phyloP scores from a whole-genome alignment of 1,284 basidiomycete genomes.

The Ceratobasidium sp. region DNA sequence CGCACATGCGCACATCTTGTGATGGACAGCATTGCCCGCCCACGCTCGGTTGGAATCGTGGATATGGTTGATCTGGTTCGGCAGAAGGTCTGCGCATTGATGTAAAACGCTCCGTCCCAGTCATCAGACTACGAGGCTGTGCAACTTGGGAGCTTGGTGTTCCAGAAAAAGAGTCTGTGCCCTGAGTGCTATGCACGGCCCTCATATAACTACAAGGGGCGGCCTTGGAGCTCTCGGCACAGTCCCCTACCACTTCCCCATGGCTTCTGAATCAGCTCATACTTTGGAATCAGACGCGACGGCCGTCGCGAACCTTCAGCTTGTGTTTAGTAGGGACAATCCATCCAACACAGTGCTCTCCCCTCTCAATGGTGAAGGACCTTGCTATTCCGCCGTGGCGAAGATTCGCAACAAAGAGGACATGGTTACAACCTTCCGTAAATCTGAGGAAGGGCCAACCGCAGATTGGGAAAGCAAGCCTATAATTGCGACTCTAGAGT shows the following conservation, averaged over 20 bases:
- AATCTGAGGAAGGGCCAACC: slow-evolving; percentile 9
- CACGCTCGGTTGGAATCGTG: neutral
- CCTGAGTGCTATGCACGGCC: neutral
- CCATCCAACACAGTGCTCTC: slow-evolving; percentile 22
- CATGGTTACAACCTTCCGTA: slow-evolving; percentile 23
- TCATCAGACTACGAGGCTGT: neutral
- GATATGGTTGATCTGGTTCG: neutral
- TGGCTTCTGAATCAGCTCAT: neutral
- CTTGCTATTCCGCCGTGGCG: slow-evolving; percentile 3
- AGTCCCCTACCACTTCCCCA: neutral
- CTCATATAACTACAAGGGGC: neutral
- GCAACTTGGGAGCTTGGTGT: too few relatives aligned
- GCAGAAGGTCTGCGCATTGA: too few relatives aligned
- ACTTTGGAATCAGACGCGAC: slow-evolving; percentile 1
- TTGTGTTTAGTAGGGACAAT: slow-evolving; percentile 29
- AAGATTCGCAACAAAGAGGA: neutral
- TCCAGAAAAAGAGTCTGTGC: neutral
- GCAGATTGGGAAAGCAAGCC: slow-evolving; percentile 23
- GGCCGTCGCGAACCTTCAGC: slow-evolving; percentile 9
- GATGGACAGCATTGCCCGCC: neutral
- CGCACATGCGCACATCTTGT: neutral
- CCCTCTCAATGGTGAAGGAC: neutral
- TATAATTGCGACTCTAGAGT: slow-evolving; percentile 9
- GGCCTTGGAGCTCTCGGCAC: neutral
- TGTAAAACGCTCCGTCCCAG: too few relatives aligned